A percentile compares a stretch with the other conserved stretches of the same genome.
phyloP scores from a whole-genome alignment of 1,284 basidiomycete genomes.

The Ustilago hordei region DNA sequence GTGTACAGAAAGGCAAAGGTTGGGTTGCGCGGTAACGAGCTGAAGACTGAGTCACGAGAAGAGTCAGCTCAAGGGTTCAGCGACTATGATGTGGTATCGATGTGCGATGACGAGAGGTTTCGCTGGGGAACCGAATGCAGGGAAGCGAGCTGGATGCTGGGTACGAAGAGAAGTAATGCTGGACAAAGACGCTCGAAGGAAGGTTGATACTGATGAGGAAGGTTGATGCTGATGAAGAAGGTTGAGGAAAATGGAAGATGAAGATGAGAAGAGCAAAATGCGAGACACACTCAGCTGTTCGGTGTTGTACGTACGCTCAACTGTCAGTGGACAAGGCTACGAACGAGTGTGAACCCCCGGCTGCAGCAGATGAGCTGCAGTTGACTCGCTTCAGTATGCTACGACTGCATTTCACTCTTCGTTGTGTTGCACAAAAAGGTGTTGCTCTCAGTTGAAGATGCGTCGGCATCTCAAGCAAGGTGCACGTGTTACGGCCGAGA shows the following conservation, averaged over 20 bases:
- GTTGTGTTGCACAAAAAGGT: slow-evolving; percentile 13
- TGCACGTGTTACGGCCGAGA: too few species aligned
- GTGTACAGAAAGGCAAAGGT: background rate
- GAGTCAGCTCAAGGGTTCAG: background rate
- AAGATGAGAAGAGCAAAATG: slow-evolving; percentile 1
- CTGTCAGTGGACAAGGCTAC: background rate
- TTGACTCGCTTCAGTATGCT: slow-evolving; percentile 1
- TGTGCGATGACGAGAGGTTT: background rate
- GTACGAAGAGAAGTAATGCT: background rate
- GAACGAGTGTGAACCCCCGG: background rate
- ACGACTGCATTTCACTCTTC: background rate
- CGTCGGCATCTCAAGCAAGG: too few species aligned
- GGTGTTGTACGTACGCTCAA: background rate
- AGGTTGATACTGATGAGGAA: background rate
- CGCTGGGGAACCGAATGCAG: background rate
- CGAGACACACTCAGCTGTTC: slow-evolving; percentile 1
- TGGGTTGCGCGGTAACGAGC: background rate
- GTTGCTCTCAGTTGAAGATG: too few species aligned
- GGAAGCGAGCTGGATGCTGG: background rate
- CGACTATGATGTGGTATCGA: background rate
- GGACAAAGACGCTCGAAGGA: background rate
- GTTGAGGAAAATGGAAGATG: background rate
- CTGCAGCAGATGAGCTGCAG: background rate
- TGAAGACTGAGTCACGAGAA: background rate
- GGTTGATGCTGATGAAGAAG: background rate